phyloP scores from a whole-genome alignment of 768 basidiomycete species.

The Agrocybe chaxingu region DNA sequence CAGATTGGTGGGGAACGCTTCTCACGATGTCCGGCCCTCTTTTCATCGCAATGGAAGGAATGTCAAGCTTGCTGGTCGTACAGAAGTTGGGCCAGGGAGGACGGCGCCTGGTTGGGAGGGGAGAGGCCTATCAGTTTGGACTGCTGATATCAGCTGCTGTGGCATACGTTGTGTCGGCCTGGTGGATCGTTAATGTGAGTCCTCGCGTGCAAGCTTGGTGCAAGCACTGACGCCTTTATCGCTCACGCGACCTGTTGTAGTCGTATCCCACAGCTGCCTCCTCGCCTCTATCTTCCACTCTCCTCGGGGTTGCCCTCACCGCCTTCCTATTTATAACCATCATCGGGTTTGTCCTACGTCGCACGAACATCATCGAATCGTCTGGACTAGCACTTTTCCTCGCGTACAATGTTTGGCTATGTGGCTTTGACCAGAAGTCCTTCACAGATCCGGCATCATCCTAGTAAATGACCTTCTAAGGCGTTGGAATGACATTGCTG shows the following conservation, averaged over 20 bases:
- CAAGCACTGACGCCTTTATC: neutral
- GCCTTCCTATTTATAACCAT: conserved; percentile 87
- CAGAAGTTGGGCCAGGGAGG: conserved; percentile 80
- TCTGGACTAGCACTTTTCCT: conserved; percentile 84
- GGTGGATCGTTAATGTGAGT: conserved; percentile 83
- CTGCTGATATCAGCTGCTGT: conserved; percentile 74
- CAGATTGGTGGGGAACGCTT: conserved; percentile 70
- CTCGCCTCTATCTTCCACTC: conserved; percentile 83
- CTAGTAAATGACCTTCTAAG: conserved; percentile 50
- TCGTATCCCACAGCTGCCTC: conserved; percentile 81
- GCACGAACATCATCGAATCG: conserved; percentile 92
- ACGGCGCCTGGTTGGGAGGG: conserved; percentile 63
- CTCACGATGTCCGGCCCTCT: conserved; percentile 71
- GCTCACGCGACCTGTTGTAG: conserved; percentile 31
- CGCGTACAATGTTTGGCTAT: conserved; percentile 89
- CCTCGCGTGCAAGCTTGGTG: neutral
- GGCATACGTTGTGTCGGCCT: conserved; percentile 78
- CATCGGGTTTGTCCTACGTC: conserved; percentile 84
- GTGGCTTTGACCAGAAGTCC: conserved; percentile 73
- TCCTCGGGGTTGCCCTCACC: conserved; percentile 85
- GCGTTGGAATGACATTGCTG: neutral
- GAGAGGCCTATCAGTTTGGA: conserved; percentile 74
- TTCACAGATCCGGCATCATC: conserved; percentile 72
- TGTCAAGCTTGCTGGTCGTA: conserved; percentile 79
- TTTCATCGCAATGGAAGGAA: conserved; percentile 79